Base-by-base conservation (phyloP, 176 grass and related monocot genomes). In the Phyllostachys edulis region DNA sequence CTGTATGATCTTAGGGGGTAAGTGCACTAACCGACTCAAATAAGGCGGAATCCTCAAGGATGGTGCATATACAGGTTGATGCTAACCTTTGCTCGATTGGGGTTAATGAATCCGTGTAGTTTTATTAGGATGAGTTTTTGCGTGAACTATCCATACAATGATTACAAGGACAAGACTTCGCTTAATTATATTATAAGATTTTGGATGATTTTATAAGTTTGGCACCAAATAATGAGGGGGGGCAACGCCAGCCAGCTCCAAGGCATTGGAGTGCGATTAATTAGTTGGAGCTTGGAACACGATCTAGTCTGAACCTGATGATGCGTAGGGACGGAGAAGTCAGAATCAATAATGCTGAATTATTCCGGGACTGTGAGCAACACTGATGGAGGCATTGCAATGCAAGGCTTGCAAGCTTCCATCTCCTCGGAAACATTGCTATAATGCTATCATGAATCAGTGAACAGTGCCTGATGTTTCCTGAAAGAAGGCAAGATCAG, bases 401-500 rank as follows among this genome's bases (percentile, higher is more conserved):
- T 49, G 73, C 73, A 76, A 60, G 24, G 16, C 50, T 32, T 27
- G 36, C 61, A 73, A 55, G 71, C 45, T 80, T 73, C 57, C 46
- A 79, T 73, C 42, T 12, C 49, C 12, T 45, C 49, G 12, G 62
- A 57, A 50, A 67, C 38, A 6, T 11, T 39, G 66, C 44, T 47
- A 23, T 26, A 6, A 7, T 39, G 66, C 44, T 47, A 23, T 26
- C 82, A 61, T 42, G 15, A 62, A 68, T 46, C 47, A 1, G 1
- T 20, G 36, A 32, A 41, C 50, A 4, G 82, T 54, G 6, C 26
- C 85, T 42, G 47, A 14, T 81, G 77, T 73, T 36, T 67, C 78
- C 60, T 67, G 24, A 52, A 46, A 75, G 69, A 75, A 59, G 39
- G 50, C 85, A 87, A 36, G 60, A 23, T 60, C 70, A 75, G 69